Evolutionary conservation across 495 filamentous ascomycete species (phyloP).

Genomic region (Coniosporium apollinis): DNA sequence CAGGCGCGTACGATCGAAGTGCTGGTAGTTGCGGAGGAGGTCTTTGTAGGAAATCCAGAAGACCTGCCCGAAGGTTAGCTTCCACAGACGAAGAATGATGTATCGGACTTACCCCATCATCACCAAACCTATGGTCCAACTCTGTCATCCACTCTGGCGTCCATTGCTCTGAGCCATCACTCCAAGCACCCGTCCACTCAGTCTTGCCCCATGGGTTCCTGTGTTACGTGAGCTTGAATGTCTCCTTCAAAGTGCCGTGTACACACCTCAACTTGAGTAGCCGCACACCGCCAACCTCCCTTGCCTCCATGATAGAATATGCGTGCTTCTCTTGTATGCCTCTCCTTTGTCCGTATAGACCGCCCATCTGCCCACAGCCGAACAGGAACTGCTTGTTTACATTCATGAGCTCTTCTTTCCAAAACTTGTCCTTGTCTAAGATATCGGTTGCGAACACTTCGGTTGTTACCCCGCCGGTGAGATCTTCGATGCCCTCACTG

Average conservation of each 20-base stretch:
- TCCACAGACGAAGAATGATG: neutral
- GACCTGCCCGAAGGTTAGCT: slow-evolving; percentile 19
- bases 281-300: slow-evolving; percentile 55
- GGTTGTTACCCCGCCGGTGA: slow-evolving; percentile 81
- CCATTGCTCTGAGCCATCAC: slow-evolving; percentile 80
- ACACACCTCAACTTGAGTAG: slow-evolving; percentile 49
- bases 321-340: slow-evolving; percentile 73
- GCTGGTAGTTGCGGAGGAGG: slow-evolving; percentile 64
- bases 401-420: slow-evolving; percentile 68
- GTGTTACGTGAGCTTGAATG: slow-evolving; percentile 8
- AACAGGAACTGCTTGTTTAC: slow-evolving; percentile 84
- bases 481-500: slow-evolving; percentile 79
- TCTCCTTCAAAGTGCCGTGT: neutral
- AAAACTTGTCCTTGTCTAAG: slow-evolving; percentile 74
- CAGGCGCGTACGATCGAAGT: slow-evolving; percentile 74
- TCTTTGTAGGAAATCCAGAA: slow-evolving; percentile 69
- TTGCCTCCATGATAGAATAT: slow-evolving; percentile 74
- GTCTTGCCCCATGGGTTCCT: slow-evolving; percentile 77
- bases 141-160: slow-evolving; percentile 72
- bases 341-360: slow-evolving; percentile 35
- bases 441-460: slow-evolving; percentile 69
- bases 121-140: slow-evolving; percentile 68
- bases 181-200: slow-evolving; percentile 44
- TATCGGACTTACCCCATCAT: slow-evolving; percentile 46
- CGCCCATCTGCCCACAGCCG: slow-evolving; percentile 50